Evolutionary conservation across 352 stramenopile species (phyloP).

Genomic region (Achlya hypogyna): DNA sequence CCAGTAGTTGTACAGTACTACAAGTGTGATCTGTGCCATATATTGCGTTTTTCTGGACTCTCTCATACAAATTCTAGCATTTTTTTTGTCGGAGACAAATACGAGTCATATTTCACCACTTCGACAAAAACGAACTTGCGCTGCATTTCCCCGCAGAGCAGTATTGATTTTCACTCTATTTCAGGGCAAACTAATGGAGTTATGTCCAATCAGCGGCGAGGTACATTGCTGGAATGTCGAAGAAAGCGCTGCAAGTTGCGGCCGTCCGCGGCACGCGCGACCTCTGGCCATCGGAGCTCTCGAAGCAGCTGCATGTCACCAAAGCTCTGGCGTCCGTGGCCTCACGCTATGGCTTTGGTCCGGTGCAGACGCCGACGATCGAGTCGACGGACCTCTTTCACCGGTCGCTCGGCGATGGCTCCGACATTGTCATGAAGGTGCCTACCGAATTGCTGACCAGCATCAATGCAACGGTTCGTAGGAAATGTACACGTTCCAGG

Average conservation of each 20-base stretch:
- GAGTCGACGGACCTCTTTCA: conserved; percentile 82
- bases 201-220: background rate
- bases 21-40: too few species aligned
- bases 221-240: background rate
- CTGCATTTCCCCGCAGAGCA: too few species aligned
- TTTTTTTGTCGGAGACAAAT: too few species aligned
- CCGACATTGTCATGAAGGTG: conserved; percentile 85
- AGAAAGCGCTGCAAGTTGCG: conserved; percentile 22
- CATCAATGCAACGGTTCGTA: conserved; percentile 21
- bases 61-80: too few species aligned
- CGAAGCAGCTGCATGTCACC: conserved; percentile 57
- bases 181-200: background rate
- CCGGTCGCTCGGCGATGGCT: conserved; percentile 70
- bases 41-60: too few species aligned
- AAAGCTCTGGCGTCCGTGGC: conserved; percentile 44
- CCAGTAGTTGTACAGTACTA: too few species aligned
- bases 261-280: conserved; percentile 73
- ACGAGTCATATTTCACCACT: too few species aligned
- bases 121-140: too few species aligned
- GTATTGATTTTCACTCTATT: background rate
- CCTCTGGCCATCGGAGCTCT: conserved; percentile 46
- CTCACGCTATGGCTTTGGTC: conserved; percentile 64
- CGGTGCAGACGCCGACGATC: conserved; percentile 73
- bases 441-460: background rate
- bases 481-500: conserved; percentile 86